Base-by-base conservation (phyloP, 495 filamentous ascomycete genomes). In the Astrothelium macrocarpum region DNA sequence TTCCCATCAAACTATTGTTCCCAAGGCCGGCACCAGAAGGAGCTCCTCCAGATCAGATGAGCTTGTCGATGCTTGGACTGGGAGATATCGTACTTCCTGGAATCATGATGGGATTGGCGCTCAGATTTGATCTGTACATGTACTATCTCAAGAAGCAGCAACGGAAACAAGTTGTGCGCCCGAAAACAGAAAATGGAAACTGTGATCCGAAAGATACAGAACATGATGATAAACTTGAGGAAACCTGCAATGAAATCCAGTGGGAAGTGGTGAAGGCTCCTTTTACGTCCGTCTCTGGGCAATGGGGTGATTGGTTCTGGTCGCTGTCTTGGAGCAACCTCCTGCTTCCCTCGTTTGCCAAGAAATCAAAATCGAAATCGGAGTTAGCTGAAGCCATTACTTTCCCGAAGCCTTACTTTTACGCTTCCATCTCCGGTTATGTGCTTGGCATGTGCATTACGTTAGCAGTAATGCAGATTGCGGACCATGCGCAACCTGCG, bases 71-170 rank as follows among this genome's bases (percentile, higher is more conserved):
- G 87, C 84, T 98, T 23, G 94, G 94, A 1, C 81, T 98, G 16
- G 94, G 94, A 39, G 94, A 98, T 71, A 87, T 98, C 45, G 88
- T 96, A 12, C 77, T 98, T n/a, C 94, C 94, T 0, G 94, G 94
- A 3, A 89, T 98, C 70, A 87, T 97, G 78, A 87, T 97, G 59
- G 90, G 84, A 0, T 78, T 96, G 43, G 89, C 92, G 0, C 80
- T 98, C 26, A 87, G 94, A 26, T 97, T 94, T 71, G 94, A 98
- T 74, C 80, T 95, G 0, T 95, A 88, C 72, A 80, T 89, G 39
- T 86, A 87, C 75, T 97, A 97, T 71, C 76, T 87, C 36, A 77
- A 76, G 2, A 84, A 85, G 70, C 81, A 84, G 62, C 18, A 14
- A 70, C 70, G 23, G 62, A 62, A n/a, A 45, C 34, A 53, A 39